A percentile compares a stretch with the other conserved stretches of the same genome.
These are phyloP conservation scores for Coniella lustricola DNA, from an alignment of 2,329 filamentous ascomycete species.

Conservation along the genomic window DNA sequence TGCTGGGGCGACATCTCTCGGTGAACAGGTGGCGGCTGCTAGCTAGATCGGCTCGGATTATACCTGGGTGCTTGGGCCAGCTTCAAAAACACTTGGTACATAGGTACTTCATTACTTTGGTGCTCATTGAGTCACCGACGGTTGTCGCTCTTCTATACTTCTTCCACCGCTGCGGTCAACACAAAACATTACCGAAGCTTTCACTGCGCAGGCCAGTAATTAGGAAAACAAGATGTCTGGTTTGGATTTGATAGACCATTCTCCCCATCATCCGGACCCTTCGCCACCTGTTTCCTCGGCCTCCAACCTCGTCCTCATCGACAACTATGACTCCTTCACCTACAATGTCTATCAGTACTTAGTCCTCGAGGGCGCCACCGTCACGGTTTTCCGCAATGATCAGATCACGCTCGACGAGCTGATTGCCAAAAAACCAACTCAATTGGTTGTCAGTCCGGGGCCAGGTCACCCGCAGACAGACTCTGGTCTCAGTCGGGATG, in stretches of 20 bases:
- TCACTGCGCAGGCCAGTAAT: too few species aligned
- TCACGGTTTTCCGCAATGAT: conserved; percentile 88
- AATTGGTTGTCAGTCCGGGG: conserved; percentile 89
- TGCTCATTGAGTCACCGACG: too few species aligned
- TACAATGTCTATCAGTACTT: conserved; percentile 99
- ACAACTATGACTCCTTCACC: conserved; percentile 99
- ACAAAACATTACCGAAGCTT: too few species aligned
- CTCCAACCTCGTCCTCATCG: conserved; percentile 87
- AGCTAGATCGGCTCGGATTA: too few species aligned
- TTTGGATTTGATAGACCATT: conserved; percentile 63
- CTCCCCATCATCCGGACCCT: conserved; percentile 74
- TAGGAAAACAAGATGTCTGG: conserved; percentile 34
- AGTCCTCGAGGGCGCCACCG: conserved; percentile 86
- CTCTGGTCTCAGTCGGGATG: conserved; percentile 87
- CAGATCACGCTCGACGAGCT: conserved; percentile 81
- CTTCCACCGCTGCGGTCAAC: too few species aligned
- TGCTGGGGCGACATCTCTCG: too few species aligned
- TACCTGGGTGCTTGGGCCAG: too few species aligned
- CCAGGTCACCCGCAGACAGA: conserved; percentile 89
- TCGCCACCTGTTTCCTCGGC: conserved; percentile 68
- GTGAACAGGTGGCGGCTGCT: too few species aligned
- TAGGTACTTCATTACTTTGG: too few species aligned
- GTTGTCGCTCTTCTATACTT: too few species aligned
- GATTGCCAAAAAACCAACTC: conserved; percentile 76
- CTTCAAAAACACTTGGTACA: too few species aligned